phyloP scores from a whole-genome alignment of 2,329 filamentous ascomycete genomes.

The Orbilia brochopaga region DNA sequence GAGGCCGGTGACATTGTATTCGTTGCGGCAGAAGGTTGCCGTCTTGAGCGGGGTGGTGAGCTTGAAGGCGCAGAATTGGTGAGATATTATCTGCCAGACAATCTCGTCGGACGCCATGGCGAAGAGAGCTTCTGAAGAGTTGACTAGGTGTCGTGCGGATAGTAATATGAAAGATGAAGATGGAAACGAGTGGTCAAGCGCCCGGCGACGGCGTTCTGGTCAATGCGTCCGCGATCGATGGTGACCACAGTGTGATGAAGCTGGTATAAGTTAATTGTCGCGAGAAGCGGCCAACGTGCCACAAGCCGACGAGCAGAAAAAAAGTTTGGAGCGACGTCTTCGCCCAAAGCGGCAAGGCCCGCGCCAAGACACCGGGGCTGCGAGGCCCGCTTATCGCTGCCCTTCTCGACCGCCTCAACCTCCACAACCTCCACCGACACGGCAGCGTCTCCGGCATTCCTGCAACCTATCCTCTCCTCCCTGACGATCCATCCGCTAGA shows the following conservation, averaged over 20 bases:
- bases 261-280: not conserved
- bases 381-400: constrained; percentile 41
- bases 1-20: constrained; percentile 83
- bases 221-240: not conserved
- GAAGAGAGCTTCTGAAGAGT: constrained; percentile 27
- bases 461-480: constrained; percentile 12
- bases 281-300: not conserved
- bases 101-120: constrained; percentile 92
- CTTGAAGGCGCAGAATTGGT: constrained; percentile 94
- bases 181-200: not conserved
- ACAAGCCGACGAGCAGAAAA: constrained; percentile 7
- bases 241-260: not conserved
- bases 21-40: constrained; percentile 94
- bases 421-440: constrained; percentile 12
- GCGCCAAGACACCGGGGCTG: constrained; percentile 28
- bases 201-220: not conserved
- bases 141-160: constrained; percentile 16
- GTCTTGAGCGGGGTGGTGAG: constrained; percentile 59
- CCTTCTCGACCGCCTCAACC: constrained; percentile 22
- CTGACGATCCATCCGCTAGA: not conserved
- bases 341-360: constrained; percentile 21
- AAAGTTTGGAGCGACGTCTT: constrained; percentile 13
- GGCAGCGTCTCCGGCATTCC: too few relatives aligned
- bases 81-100: constrained; percentile 95
- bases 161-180: not conserved